These are phyloP conservation scores for Termitomyces sp. DNA, from an alignment of 768 basidiomycete species.

Conservation along the genomic window DNA sequence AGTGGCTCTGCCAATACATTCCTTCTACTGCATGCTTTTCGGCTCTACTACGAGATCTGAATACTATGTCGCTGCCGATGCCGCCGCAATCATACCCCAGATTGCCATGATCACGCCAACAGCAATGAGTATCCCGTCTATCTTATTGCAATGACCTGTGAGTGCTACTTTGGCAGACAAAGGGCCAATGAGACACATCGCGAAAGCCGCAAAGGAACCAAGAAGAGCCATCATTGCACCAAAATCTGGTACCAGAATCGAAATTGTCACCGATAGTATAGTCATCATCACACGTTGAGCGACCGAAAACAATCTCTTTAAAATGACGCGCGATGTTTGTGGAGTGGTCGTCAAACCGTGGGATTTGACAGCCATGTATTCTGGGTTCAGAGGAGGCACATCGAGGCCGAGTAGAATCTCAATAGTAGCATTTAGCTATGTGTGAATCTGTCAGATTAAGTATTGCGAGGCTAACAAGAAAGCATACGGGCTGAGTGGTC, in stretches of 20 bases:
- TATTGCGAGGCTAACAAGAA: neutral
- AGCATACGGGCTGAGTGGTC: slow-evolving; percentile 68
- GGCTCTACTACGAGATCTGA: neutral
- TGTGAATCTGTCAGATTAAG: neutral
- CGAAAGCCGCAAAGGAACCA: slow-evolving; percentile 81
- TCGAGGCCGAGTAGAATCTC: slow-evolving; percentile 75
- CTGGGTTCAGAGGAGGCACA: slow-evolving; percentile 26
- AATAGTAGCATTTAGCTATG: slow-evolving; percentile 73
- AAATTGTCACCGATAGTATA: slow-evolving; percentile 54
- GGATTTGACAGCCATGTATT: slow-evolving; percentile 32
- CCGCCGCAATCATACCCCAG: slow-evolving; percentile 72
- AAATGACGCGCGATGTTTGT: slow-evolving; percentile 19
- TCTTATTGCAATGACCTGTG: slow-evolving; percentile 35
- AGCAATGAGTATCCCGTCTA: slow-evolving; percentile 52
- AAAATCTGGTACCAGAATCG: slow-evolving; percentile 77
- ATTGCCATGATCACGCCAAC: slow-evolving; percentile 59
- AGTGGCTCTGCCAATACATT: neutral
- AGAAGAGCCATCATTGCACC: slow-evolving; percentile 84
- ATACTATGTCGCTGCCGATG: slow-evolving; percentile 37
- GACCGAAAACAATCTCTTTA: slow-evolving; percentile 36
- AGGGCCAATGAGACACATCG: slow-evolving; percentile 74
- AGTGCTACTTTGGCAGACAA: slow-evolving; percentile 65
- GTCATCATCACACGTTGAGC: slow-evolving; percentile 58
- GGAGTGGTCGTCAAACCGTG: slow-evolving; percentile 24
- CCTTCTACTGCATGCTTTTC: neutral